Base-by-base conservation (phyloP, 192 early-diverging fungal genomes). In the Phlyctochytrium bullatum region DNA sequence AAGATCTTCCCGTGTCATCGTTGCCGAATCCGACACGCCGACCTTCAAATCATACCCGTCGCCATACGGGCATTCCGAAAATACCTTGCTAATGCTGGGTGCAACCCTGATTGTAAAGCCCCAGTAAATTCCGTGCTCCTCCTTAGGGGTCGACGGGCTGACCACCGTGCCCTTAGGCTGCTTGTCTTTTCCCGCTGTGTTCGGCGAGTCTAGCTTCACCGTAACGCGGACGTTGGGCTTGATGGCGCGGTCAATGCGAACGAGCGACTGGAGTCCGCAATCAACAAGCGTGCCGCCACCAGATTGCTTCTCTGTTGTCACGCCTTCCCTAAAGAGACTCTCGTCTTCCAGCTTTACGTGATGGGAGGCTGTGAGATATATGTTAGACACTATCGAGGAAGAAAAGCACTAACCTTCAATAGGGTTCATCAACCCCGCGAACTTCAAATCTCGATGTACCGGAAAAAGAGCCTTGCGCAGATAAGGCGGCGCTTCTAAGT, bases 401-500 rank as follows among this genome's bases (percentile, higher is more conserved):
- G 40, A 47, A 47, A 47, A 20, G 40, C 6, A 47, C 40, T 14
- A 6, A 47, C 40, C 40, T 47, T 47, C 40, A 6, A 47, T 14
- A 47, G 40, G 65, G 20, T 85, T 85, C 65, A 85, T 87, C 58
- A 90, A 68, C 36, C 80, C 76, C 1, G 86, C 88, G 62, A 83
- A 88, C 77, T 79, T 79, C 40, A 90, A 68, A 62, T 89, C 88
- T 27, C 77, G 68, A 62, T 83, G 84, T 29, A 89, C 76, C n/a
- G 89, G 89, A 68, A 90, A 85, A 6, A 90, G 66, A 20, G 76
- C 73, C 30, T 86, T 88, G 23, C 89, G 80, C 32, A 90, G 69
- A 67, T 90, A 88, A 66, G 86, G 85, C 24, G 89, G 89, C 28
- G 85, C 82, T 76, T 90, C 89, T 52, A 88, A 77, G 58, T 87